Conservation (phyloP, 2,329 filamentous ascomycete genomes). For the Colletotrichum brevisporum region DNA sequence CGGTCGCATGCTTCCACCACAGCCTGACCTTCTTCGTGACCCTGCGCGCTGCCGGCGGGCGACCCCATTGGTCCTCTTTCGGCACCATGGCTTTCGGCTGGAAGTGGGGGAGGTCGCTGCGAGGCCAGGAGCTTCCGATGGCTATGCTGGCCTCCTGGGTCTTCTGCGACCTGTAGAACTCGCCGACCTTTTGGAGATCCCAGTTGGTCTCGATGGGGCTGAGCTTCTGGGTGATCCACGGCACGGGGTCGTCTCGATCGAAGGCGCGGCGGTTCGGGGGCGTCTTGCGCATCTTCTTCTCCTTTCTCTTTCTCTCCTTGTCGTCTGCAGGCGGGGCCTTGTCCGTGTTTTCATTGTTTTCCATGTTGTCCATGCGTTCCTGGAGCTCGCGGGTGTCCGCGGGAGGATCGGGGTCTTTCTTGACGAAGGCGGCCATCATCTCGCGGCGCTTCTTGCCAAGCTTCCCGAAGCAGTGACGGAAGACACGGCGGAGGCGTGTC, state of each 20-base stretch:
- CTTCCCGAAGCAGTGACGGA: constrained; percentile 67
- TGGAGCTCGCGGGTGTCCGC: constrained; percentile 59
- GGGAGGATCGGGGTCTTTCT: constrained; percentile 50
- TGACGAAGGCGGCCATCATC: constrained; percentile 58
- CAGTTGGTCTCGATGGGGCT: constrained; percentile 61
- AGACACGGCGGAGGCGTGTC: constrained; percentile 61
- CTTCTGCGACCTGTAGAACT: constrained; percentile 59
- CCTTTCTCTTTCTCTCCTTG: constrained; percentile 10
- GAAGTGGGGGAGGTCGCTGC: constrained; percentile 43
- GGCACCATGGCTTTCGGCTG: constrained; percentile 56
- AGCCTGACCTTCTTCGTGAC: constrained; percentile 58
- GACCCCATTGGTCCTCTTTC: constrained; percentile 64
- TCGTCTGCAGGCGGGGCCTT: no score
- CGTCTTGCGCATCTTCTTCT: constrained; percentile 21
- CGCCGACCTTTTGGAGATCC: constrained; percentile 61
- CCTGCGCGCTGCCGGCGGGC: constrained; percentile 55
- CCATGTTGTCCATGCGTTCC: constrained; percentile 24
- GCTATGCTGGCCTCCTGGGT: constrained; percentile 47
- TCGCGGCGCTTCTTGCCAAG: constrained; percentile 64
- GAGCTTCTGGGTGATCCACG: constrained; percentile 48
- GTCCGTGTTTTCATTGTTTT: background rate
- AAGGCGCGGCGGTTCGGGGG: constrained; percentile 14
- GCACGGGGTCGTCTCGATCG: constrained; percentile 13
- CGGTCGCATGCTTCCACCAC: constrained; percentile 62
- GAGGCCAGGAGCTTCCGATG: constrained; percentile 45